Evolutionary conservation across 208 protist species (phyloP), one percentile per base, ranked within the genome.

Genomic region (Crithidia acanthocephali): DNA sequence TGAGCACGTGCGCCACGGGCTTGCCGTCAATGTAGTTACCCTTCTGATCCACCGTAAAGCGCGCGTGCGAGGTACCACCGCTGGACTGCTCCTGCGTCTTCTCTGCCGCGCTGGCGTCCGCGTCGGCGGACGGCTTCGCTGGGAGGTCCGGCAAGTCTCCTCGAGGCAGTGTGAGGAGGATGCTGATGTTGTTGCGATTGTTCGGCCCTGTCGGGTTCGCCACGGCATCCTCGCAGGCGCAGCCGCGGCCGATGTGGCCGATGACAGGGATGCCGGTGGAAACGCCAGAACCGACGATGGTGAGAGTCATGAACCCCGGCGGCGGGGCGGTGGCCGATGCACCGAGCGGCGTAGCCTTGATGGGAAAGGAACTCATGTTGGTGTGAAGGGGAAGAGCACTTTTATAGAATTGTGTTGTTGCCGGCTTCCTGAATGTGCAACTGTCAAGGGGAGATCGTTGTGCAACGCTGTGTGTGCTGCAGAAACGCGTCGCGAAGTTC

Each of bases 181-280:
- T 65, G 45, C 79, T 90, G 37, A 93, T 88, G 56, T 95, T 95
- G 68, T 93, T 90, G 42, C 92, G 84, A n/a, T 77, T 72, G 82
- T 97, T 93, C 4, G 73, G 82, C 18, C 88, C 87, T 16, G 55
- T 30, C 7, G 87, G 80, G 62, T 92, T 56, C 1, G 53, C 70
- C 27, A 94, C 63, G 32, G 92, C 92, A 50, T 90, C 81, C 22
- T 72, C 83, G 62, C 92, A 97, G 15, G 88, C 90, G 59, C 92
- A 97, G 57, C 63, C 48, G 27, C 44, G 61, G 42, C 73, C 73
- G n/a, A 93, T 25, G 62, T 97, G 90, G 16, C 92, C 92, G 76
- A 95, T 90, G 6, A 97, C 90, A 13, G 92, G 92, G 4, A 97
- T 72, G 28, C 72, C 92, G 0, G 87, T 95, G 16, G 90, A 94